A percentile compares a stretch with the other conserved stretches of the same genome.
Evolutionary conservation across 1,284 basidiomycete species (phyloP).

Genomic region (Lentinus polychrous): DNA sequence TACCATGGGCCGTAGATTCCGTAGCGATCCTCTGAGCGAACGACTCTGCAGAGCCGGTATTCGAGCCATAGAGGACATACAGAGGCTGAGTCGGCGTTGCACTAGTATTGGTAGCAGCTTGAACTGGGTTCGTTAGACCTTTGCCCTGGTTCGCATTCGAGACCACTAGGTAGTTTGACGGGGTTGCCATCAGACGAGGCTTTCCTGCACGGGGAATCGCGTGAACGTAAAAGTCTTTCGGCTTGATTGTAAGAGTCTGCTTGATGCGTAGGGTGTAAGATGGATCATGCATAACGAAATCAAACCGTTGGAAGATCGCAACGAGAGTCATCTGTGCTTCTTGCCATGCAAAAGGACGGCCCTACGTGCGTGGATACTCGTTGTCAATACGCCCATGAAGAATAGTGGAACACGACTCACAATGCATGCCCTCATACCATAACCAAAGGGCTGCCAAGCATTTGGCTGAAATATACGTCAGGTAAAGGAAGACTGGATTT

Average conservation of each 20-base stretch:
- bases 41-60: conserved; percentile 42
- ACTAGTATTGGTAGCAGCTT: neutral
- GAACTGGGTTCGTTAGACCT: neutral
- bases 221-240: conserved; percentile 34
- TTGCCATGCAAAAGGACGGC: conserved; percentile 44
- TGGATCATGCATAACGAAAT: conserved; percentile 36
- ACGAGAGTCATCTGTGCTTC: conserved; percentile 39
- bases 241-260: conserved; percentile 44
- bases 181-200: conserved; percentile 12
- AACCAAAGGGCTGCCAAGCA: conserved; percentile 40
- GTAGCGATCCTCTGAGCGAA: conserved; percentile 40
- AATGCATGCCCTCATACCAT: conserved; percentile 34
- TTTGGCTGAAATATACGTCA: conserved; percentile 23
- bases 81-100: conserved; percentile 18
- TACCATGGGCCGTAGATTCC: conserved; percentile 33
- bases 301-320: conserved; percentile 37
- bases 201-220: conserved; percentile 27
- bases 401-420: conserved; percentile 13
- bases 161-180: conserved; percentile 9
- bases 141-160: neutral
- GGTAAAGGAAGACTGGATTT: neutral
- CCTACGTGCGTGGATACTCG: conserved; percentile 13
- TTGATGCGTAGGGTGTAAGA: conserved; percentile 34
- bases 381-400: neutral
- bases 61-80: conserved; percentile 40